Evolutionary conservation across 257 asterid genomes (phyloP).

Genomic region (Scutellaria barbata): DNA sequence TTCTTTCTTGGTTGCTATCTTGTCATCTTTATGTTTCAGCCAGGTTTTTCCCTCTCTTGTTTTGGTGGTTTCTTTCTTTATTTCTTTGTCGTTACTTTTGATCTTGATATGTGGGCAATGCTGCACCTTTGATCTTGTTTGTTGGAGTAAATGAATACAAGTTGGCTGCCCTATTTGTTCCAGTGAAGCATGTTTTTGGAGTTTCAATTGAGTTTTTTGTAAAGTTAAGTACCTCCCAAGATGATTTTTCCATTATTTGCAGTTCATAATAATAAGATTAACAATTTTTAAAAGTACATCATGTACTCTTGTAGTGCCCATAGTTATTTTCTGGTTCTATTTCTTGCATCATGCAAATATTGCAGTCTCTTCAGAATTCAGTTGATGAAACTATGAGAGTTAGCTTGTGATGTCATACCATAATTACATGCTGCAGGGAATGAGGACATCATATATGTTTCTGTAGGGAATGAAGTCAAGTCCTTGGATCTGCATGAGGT

Average conservation of each 20-base stretch:
- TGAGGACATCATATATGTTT: slow-evolving; percentile 74
- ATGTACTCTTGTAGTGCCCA: neutral
- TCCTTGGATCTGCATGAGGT: slow-evolving; percentile 81
- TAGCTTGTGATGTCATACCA: slow-evolving; percentile 9
- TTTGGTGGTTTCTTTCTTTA: too few species aligned
- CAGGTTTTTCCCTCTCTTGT: neutral
- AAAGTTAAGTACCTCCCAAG: neutral
- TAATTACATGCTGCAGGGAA: slow-evolving; percentile 61
- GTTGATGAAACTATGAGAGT: slow-evolving; percentile 9
- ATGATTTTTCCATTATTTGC: neutral
- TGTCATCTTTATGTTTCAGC: neutral
- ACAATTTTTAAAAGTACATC: neutral
- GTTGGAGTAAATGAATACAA: slow-evolving; percentile 1
- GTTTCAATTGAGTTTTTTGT: neutral
- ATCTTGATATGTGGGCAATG: neutral
- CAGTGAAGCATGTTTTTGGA: neutral
- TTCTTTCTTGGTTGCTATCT: too few species aligned
- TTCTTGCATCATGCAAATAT: slow-evolving; percentile 24
- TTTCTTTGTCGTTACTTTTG: neutral
- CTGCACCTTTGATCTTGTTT: neutral
- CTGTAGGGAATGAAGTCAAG: slow-evolving; percentile 74
- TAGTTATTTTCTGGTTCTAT: neutral
- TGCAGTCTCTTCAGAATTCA: slow-evolving; percentile 4
- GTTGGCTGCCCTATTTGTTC: slow-evolving; percentile 1
- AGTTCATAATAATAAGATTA: neutral